A percentile compares a stretch with the other conserved stretches of the same genome.
phyloP scores from a whole-genome alignment of 2,329 filamentous ascomycete species.

The Apiospora arundinis region DNA sequence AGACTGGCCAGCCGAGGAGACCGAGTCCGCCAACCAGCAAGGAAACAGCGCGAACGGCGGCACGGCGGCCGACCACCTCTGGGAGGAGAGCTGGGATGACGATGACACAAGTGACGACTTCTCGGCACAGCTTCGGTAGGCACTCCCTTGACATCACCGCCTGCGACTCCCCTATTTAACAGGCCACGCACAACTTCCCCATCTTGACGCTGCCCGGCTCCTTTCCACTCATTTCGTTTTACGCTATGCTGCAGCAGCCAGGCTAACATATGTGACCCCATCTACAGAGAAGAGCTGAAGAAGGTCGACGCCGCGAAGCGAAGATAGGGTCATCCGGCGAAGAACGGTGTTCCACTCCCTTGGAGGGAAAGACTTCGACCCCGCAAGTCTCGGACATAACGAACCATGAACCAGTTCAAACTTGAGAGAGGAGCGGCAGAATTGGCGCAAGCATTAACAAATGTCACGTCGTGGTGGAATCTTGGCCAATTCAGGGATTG shows the following conservation, averaged over 20 bases:
- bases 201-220: too few species aligned
- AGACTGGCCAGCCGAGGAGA: constrained; percentile 96
- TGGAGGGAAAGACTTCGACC: not conserved
- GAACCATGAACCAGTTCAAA: not conserved
- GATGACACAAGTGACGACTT: constrained; percentile 98
- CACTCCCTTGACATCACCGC: too few species aligned
- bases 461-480: too few species aligned
- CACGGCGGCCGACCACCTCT: constrained; percentile 78
- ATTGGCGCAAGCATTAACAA: not conserved
- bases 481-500: not conserved
- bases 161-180: not conserved
- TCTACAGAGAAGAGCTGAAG: constrained; percentile 84
- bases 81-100: constrained; percentile 99
- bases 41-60: constrained; percentile 57
- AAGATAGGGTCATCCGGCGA: constrained; percentile 47
- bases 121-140: constrained; percentile 89
- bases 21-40: constrained; percentile 65
- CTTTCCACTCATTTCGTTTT: too few species aligned
- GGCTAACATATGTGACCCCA: not conserved
- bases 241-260: too few species aligned
- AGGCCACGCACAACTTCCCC: not conserved
- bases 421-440: not conserved
- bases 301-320: constrained; percentile 84
- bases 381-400: not conserved
- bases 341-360: too few species aligned